phyloP scores from a whole-genome alignment of 345 rosid genomes.

The Boechera divaricarpa region DNA sequence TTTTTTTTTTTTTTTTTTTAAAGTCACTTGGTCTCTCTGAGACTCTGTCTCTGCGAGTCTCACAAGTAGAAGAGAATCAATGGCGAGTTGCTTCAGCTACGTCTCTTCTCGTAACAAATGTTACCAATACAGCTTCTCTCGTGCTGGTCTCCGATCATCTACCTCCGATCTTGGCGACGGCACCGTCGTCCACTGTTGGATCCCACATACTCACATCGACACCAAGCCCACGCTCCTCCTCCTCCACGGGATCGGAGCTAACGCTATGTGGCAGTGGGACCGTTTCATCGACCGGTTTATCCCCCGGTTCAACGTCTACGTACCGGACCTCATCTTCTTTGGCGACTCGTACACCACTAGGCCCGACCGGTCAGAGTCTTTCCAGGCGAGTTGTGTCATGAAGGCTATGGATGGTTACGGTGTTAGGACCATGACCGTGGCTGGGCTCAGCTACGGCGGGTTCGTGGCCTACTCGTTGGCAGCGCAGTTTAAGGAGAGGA shows the following conservation, averaged over 20 bases:
- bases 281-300: constrained; percentile 58
- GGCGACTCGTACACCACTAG: constrained; percentile 85
- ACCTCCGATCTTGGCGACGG: constrained; percentile 82
- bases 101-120: constrained; percentile 62
- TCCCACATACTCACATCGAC: constrained; percentile 55
- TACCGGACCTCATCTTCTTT: constrained; percentile 89
- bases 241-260: constrained; percentile 92
- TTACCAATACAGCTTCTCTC: constrained; percentile 69
- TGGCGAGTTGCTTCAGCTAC: constrained; percentile 73
- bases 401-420: constrained; percentile 58
- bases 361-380: constrained; percentile 67
- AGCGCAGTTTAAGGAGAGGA: constrained; percentile 70
- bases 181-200: constrained; percentile 87
- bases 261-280: constrained; percentile 96
- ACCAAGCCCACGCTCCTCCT: constrained; percentile 64
- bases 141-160: constrained; percentile 72
- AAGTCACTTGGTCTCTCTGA: background rate
- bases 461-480: constrained; percentile 84
- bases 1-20: background rate
- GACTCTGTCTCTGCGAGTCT: constrained; percentile 21
- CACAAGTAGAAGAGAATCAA: constrained; percentile 17
- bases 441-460: constrained; percentile 88
- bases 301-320: constrained; percentile 77
- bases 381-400: constrained; percentile 78
- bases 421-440: constrained; percentile 53